Evolutionary conservation across 768 basidiomycete genomes (phyloP).

Genomic region (Naganishia antarctica): DNA sequence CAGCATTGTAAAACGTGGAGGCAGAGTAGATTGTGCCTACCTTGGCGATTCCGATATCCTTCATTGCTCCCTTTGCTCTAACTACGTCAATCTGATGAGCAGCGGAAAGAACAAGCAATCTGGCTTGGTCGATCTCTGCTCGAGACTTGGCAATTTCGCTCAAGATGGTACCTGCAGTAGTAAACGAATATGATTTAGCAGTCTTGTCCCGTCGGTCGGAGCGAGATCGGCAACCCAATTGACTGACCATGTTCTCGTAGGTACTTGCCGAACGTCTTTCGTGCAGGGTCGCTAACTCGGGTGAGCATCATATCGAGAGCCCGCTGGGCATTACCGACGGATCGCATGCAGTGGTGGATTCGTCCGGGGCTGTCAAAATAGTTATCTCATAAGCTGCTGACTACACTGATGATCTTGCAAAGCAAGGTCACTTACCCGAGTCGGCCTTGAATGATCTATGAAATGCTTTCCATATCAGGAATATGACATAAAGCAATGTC

Average conservation of each 20-base stretch:
- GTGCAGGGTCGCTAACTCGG: conserved; percentile 82
- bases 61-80: conserved; percentile 87
- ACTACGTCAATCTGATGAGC: conserved; percentile 87
- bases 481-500: neutral
- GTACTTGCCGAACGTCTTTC: conserved; percentile 91
- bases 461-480: no score
- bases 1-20: neutral
- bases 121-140: conserved; percentile 83
- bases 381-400: conserved; percentile 22
- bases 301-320: conserved; percentile 83
- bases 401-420: neutral
- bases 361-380: conserved; percentile 68
- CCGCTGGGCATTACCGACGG: conserved; percentile 78
- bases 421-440: conserved; percentile 61
- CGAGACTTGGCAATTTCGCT: conserved; percentile 86
- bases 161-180: conserved; percentile 59
- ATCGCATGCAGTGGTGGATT: conserved; percentile 96
- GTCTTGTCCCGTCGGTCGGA: no score
- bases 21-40: conserved; percentile 50
- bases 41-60: conserved; percentile 97
- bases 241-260: conserved; percentile 79
- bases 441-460: conserved; percentile 87
- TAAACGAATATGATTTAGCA: no score
- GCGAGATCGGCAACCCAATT: no score
- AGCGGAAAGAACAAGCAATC: conserved; percentile 85